Evolutionary conservation across 106 monocot genomes (phyloP), one percentile per base, ranked within the genome.

Genomic region (Apostasia ramifera): DNA sequence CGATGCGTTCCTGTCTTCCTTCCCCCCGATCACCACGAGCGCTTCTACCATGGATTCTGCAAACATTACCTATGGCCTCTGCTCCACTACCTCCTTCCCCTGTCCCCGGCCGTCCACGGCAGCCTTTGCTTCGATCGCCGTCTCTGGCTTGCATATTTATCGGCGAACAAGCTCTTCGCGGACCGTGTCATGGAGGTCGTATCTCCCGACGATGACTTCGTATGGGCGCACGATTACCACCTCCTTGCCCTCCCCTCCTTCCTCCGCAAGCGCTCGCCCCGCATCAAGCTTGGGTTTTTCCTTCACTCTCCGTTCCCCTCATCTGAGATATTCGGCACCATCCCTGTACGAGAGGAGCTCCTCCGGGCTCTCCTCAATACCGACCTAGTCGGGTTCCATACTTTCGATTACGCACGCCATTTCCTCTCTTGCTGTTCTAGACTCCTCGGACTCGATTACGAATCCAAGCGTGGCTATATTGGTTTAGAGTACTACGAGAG

Each of bases 171-270:
- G 49, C 64, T 85, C 58, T 94, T 94, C 69, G 82, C 86, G 5
- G 74, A 94, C 73, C 76, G 72, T 44, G 81, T 94, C 8, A 69
- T 91, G 2, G 88, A 91, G 70, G 88, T 83, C 49, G 67, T 94
- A 10, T 83, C 80, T 63, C 82, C 94, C 1, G 79, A 94, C 43
- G 81, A 83, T 11, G 94, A 94, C 69, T 91, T 62, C 40, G 91
- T 94, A 6, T 94, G 94, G 94, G 79, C 88, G 51, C 94, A 94
- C 40, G 94, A 94, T 61, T 94, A 94, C 66, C 94, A 94, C 51
- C 85, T 94, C 26, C 88, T 94, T 88, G 82, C 75, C 1, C 83
- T 94, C 40, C 94, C 94, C 10, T 83, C 88, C 3, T 91, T 94
- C 68, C 71, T 94, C 4, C 53, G 94, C 48, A 72, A 85, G 12